phyloP scores from a whole-genome alignment of 345 rosid genomes.

The Physaria fendleri region DNA sequence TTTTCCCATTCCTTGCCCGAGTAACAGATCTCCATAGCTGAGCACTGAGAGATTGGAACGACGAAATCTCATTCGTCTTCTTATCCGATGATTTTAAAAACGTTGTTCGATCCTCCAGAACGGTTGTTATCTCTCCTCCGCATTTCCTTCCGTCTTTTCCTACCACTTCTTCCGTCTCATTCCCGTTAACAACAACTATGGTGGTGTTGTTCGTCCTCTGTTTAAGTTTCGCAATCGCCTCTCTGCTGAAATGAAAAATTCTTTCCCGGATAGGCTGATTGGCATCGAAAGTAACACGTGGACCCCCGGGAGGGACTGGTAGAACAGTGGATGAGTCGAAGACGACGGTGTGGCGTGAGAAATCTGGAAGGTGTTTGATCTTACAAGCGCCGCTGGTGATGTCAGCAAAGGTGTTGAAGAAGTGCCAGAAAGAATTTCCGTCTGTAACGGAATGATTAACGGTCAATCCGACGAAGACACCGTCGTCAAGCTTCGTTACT shows the following conservation, averaged over 20 bases:
- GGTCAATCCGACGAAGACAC: conserved; percentile 68
- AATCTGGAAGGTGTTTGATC: conserved; percentile 56
- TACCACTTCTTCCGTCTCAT: conserved; percentile 23
- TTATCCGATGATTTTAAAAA: conserved; percentile 3
- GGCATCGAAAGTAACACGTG: conserved; percentile 58
- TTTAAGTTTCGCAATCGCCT: conserved; percentile 59
- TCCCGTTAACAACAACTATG: too few relatives aligned
- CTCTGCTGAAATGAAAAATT: conserved; percentile 76
- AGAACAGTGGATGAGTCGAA: conserved; percentile 62
- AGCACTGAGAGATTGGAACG: conserved; percentile 82
- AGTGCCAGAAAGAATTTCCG: conserved; percentile 96
- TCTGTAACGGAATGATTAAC: conserved; percentile 85
- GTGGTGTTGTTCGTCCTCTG: conserved; percentile 55
- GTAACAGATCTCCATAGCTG: conserved; percentile 88
- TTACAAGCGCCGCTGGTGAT: conserved; percentile 49
- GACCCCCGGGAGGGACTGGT: conserved; percentile 70
- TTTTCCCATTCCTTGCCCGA: conserved; percentile 91
- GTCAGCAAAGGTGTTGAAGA: conserved; percentile 82
- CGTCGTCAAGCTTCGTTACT: conserved; percentile 72
- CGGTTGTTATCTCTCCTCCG: conserved; percentile 28
- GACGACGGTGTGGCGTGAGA: conserved; percentile 52
- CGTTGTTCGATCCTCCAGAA: neutral
- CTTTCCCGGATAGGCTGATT: conserved; percentile 76
- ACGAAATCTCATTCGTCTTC: conserved; percentile 61
- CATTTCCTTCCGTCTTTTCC: conserved; percentile 43